These are phyloP conservation scores for Clavaria fumosa DNA, from an alignment of 768 basidiomycete species.

Conservation along the genomic window DNA sequence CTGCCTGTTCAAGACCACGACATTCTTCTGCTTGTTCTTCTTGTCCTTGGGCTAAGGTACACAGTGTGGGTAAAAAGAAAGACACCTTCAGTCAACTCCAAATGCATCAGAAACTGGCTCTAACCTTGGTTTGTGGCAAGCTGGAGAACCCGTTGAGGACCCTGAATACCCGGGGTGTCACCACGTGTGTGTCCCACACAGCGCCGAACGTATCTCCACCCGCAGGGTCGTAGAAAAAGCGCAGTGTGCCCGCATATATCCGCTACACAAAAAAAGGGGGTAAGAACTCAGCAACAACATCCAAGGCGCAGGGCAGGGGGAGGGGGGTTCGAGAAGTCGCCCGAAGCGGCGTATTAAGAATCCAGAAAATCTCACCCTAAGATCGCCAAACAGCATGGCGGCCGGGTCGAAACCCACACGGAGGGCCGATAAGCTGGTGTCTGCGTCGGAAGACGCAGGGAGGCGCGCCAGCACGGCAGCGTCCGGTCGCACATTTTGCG, in stretches of 20 bases:
- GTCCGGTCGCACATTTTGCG: slow-evolving; percentile 50
- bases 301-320: too few species aligned
- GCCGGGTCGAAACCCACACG: slow-evolving; percentile 33
- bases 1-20: slow-evolving; percentile 50
- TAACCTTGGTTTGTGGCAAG: slow-evolving; percentile 35
- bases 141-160: slow-evolving; percentile 74
- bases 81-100: slow-evolving; percentile 23
- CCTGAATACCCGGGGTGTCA: slow-evolving; percentile 50
- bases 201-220: slow-evolving; percentile 71
- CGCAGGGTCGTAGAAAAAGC: slow-evolving; percentile 71
- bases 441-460: slow-evolving; percentile 33
- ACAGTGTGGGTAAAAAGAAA: neutral
- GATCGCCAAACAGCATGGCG: slow-evolving; percentile 70
- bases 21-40: slow-evolving; percentile 38
- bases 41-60: slow-evolving; percentile 22
- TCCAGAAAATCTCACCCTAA: slow-evolving; percentile 40
- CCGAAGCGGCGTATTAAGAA: neutral
- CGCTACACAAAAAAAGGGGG: too few species aligned
- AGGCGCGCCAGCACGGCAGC: slow-evolving; percentile 27
- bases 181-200: slow-evolving; percentile 73
- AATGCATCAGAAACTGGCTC: too few species aligned
- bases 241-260: slow-evolving; percentile 58
- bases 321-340: neutral
- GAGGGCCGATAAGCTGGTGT: slow-evolving; percentile 14
- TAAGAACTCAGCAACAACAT: slow-evolving; percentile 4